Conservation (phyloP, 2,329 filamentous ascomycete genomes). For the Cordyceps tenuipes region DNA sequence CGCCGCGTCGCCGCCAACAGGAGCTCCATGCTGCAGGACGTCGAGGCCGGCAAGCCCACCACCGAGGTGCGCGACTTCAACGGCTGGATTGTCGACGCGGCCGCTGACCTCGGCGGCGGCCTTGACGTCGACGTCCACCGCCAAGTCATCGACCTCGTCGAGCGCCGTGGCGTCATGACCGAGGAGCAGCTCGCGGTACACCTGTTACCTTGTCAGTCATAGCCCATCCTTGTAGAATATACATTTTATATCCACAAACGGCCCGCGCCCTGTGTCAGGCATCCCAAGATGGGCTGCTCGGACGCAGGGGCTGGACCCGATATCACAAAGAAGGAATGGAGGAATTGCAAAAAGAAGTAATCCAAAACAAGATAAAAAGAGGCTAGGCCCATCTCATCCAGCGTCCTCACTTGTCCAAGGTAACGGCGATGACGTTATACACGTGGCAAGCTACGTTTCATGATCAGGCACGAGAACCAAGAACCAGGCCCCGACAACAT, state of each 20-base stretch:
- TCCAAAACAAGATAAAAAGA: neutral
- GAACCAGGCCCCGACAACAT: neutral
- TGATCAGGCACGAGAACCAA: neutral
- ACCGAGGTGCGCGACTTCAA: slow-evolving; percentile 50
- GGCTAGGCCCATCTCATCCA: too few species aligned
- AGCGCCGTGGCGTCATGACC: slow-evolving; percentile 24
- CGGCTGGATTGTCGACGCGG: slow-evolving; percentile 46
- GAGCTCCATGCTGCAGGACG: slow-evolving; percentile 57
- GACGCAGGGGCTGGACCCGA: neutral
- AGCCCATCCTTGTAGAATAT: neutral
- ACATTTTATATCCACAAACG: neutral
- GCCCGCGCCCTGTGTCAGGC: neutral
- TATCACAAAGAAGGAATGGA: neutral
- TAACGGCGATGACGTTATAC: neutral
- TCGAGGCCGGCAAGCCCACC: slow-evolving; percentile 40
- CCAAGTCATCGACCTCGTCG: slow-evolving; percentile 36
- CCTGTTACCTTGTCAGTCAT: slow-evolving; percentile 16
- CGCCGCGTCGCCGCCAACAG: slow-evolving; percentile 43
- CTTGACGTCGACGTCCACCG: slow-evolving; percentile 31
- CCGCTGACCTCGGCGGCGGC: slow-evolving; percentile 24
- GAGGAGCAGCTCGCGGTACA: slow-evolving; percentile 25
- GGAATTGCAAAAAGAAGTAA: neutral
- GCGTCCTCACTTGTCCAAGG: neutral
- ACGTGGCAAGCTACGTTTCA: slow-evolving; percentile 4
- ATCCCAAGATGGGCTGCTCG: neutral